A percentile compares a stretch with the other conserved stretches of the same genome.
phyloP scores from a whole-genome alignment of 345 rosid genomes.

The Melaleuca quinquenervia region DNA sequence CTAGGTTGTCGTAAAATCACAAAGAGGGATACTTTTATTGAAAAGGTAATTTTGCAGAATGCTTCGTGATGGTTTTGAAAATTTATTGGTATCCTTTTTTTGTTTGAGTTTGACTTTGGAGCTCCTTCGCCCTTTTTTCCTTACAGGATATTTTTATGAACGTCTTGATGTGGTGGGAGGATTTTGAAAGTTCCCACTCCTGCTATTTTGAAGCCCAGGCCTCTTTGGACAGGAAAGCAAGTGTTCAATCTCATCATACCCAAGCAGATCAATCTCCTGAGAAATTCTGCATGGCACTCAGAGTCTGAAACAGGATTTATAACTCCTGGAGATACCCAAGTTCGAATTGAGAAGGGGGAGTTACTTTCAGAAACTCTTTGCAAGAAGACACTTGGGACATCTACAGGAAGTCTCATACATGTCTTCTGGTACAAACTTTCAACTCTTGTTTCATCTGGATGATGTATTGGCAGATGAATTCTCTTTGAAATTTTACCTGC shows the following conservation, averaged over 20 bases:
- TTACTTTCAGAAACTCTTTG: constrained; percentile 88
- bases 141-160: constrained; percentile 95
- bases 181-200: constrained; percentile 97
- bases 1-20: constrained; percentile 94
- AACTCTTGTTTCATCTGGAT: background rate
- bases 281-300: constrained; percentile 84
- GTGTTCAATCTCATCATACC: constrained; percentile 96
- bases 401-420: constrained; percentile 88
- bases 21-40: constrained; percentile 95
- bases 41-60: constrained; percentile 46
- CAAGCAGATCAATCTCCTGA: constrained; percentile 84
- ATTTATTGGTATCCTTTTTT: background rate
- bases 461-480: background rate
- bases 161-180: constrained; percentile 99
- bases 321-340: constrained; percentile 92
- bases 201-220: constrained; percentile 84
- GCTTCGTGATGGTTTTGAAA: background rate
- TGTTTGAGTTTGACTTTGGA: background rate
- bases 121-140: background rate
- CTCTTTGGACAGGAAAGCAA: constrained; percentile 99
- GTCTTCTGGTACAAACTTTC: constrained; percentile 61
- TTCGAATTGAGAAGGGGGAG: constrained; percentile 90
- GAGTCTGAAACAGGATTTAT: constrained; percentile 69
- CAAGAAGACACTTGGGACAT: constrained; percentile 91
- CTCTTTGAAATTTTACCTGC: background rate